These are phyloP conservation scores for Millerozyma acaciae DNA, from an alignment of 805 yeast genomes.

Conservation along the genomic window DNA sequence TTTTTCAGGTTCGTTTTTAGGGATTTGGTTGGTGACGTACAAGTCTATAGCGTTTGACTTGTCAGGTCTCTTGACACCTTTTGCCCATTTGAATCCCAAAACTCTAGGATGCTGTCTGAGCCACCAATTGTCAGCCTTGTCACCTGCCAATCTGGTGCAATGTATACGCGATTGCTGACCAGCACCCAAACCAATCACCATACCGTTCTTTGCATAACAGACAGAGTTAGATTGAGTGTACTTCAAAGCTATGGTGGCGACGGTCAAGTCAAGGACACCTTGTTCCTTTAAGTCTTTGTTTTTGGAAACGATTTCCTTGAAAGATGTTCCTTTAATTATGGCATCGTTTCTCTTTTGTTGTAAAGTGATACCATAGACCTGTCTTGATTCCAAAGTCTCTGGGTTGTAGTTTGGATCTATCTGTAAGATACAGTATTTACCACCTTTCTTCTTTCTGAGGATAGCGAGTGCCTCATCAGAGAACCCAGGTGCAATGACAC, in stretches of 20 bases:
- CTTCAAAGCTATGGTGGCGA: constrained; percentile 95
- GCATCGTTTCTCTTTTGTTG: constrained; percentile 99
- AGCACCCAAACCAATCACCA: constrained; percentile 99
- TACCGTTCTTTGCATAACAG: constrained; percentile 97
- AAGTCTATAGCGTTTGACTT: constrained; percentile 97
- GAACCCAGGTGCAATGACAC: constrained; percentile 98
- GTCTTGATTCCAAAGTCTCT: constrained; percentile 78
- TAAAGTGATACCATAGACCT: constrained; percentile 91
- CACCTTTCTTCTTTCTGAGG: constrained; percentile 89
- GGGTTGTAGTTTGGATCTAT: constrained; percentile 94
- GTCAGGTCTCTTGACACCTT: constrained; percentile 97
- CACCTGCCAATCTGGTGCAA: constrained; percentile 99
- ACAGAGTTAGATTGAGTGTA: constrained; percentile 99
- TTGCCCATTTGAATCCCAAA: constrained; percentile 91
- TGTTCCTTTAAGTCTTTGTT: constrained; percentile 87
- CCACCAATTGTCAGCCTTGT: constrained; percentile 99
- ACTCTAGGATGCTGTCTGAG: constrained; percentile 97
- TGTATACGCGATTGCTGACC: constrained; percentile 99
- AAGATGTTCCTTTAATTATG: constrained; percentile 82
- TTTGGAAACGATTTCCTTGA: constrained; percentile 85
- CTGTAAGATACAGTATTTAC: constrained; percentile 94
- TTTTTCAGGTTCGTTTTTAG: constrained; percentile 88
- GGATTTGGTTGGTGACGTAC: constrained; percentile 87
- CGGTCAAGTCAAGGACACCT: constrained; percentile 89
- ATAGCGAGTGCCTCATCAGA: constrained; percentile 88